Evolutionary conservation across 2,329 filamentous ascomycete genomes (phyloP).

Genomic region (Sarocladiaceae sp.): DNA sequence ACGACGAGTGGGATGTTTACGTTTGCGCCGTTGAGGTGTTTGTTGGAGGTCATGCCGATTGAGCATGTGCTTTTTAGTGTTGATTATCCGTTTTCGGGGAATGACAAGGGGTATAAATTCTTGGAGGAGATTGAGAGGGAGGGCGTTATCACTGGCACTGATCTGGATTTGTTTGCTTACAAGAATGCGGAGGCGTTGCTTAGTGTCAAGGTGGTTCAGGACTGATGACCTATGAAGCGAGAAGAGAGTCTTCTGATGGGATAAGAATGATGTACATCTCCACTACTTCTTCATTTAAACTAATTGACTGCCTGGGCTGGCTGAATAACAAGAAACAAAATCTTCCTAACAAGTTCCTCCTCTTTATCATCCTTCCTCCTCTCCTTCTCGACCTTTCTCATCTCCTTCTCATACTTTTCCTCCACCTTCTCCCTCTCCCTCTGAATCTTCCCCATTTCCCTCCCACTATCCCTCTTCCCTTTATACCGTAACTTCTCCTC

Average conservation of each 20-base stretch:
- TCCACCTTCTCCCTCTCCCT: constrained; percentile 10
- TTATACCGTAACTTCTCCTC: constrained; percentile 5
- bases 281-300: no score
- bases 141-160: constrained; percentile 42
- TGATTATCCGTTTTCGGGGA: constrained; percentile 52
- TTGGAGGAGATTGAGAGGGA: constrained; percentile 44
- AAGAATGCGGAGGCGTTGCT: constrained; percentile 47
- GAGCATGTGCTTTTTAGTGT: constrained; percentile 52
- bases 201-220: no score
- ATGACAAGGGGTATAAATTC: constrained; percentile 42
- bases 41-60: constrained; percentile 39
- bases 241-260: no score
- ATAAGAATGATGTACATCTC: no score
- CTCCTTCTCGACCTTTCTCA: constrained; percentile 9
- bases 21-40: constrained; percentile 39
- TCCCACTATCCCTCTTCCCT: neutral
- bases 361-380: constrained; percentile 13
- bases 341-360: constrained; percentile 13
- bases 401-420: constrained; percentile 10
- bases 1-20: constrained; percentile 52
- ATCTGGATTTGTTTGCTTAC: constrained; percentile 44
- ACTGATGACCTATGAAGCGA: no score
- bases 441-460: constrained; percentile 7
- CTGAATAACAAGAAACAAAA: constrained; percentile 13
- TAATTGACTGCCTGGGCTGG: no score